These are phyloP conservation scores for Linderniella brevidens DNA, from an alignment of 257 asterid genomes.

Conservation along the genomic window DNA sequence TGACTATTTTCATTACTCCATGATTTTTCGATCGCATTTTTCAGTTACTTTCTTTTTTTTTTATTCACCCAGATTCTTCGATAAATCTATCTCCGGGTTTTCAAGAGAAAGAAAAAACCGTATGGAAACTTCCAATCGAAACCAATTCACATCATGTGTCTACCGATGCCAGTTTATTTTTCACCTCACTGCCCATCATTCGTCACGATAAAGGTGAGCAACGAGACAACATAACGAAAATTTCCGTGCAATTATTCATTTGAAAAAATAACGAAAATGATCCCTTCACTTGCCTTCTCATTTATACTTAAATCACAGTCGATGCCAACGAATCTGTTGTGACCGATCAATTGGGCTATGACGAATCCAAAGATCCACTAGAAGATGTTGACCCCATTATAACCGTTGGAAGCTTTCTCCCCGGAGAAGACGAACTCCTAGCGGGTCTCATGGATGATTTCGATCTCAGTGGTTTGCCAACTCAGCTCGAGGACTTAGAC, in stretches of 20 bases:
- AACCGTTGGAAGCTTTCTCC: constrained; percentile 41
- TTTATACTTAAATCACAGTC: constrained; percentile 27
- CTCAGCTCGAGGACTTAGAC: constrained; percentile 87
- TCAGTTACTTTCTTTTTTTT: constrained; percentile 1
- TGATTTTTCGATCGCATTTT: neutral
- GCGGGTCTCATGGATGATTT: constrained; percentile 88
- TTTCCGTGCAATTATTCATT: neutral
- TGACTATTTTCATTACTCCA: too few species aligned
- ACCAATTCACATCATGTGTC: constrained; percentile 29
- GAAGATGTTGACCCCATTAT: constrained; percentile 39
- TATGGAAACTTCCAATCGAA: constrained; percentile 42
- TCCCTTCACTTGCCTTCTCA: neutral
- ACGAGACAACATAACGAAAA: neutral
- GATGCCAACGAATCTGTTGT: constrained; percentile 28
- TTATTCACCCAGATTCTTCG: neutral
- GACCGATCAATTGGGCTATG: constrained; percentile 25
- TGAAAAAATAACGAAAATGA: neutral
- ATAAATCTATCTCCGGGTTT: neutral
- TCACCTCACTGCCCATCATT: constrained; percentile 71
- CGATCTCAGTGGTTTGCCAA: constrained; percentile 77
- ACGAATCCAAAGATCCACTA: constrained; percentile 32
- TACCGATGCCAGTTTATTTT: constrained; percentile 72
- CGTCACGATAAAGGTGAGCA: constrained; percentile 53
- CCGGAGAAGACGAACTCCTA: constrained; percentile 84
- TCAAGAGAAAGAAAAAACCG: constrained; percentile 29